Conservation (phyloP, 805 yeast species). For the Nakazawaea ernobii region DNA sequence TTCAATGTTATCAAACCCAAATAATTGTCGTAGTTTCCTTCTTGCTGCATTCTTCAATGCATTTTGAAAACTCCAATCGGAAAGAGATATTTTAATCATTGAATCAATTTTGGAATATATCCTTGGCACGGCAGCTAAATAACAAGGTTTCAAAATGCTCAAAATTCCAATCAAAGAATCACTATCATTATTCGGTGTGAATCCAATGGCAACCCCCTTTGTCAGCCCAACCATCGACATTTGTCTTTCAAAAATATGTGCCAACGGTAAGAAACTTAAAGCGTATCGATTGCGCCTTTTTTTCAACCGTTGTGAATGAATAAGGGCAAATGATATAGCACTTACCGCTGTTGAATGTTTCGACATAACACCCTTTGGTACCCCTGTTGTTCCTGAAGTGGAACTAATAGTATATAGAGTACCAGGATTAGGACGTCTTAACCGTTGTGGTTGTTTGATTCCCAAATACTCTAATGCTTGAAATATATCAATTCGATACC, state of each 20-base stretch:
- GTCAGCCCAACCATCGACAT: conserved; percentile 12
- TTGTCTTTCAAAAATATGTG: conserved; percentile 15
- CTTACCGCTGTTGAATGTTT: conserved; percentile 48
- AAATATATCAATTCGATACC: conserved; percentile 5
- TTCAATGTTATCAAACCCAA: conserved; percentile 40
- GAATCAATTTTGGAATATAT: conserved; percentile 60
- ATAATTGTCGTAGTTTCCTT: conserved; percentile 31
- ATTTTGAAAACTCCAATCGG: conserved; percentile 10
- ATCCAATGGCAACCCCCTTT: conserved; percentile 31
- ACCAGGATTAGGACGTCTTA: conserved; percentile 20
- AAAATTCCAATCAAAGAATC: conserved; percentile 59
- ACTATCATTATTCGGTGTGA: conserved; percentile 44
- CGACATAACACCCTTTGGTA: conserved; percentile 73
- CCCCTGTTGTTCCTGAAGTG: conserved; percentile 72
- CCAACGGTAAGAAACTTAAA: conserved; percentile 14
- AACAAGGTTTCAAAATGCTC: conserved; percentile 45
- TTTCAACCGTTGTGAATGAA: neutral
- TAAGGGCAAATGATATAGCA: conserved; percentile 23
- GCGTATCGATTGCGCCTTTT: conserved; percentile 4
- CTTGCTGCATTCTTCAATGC: conserved; percentile 12
- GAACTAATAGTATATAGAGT: conserved; percentile 35
- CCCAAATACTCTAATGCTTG: conserved; percentile 33
- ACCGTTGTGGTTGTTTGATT: conserved; percentile 41
- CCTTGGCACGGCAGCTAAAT: conserved; percentile 59
- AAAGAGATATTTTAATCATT: conserved; percentile 45